These are phyloP conservation scores for Tephrocybe sp. DNA, from an alignment of 768 basidiomycete species.

Conservation along the genomic window DNA sequence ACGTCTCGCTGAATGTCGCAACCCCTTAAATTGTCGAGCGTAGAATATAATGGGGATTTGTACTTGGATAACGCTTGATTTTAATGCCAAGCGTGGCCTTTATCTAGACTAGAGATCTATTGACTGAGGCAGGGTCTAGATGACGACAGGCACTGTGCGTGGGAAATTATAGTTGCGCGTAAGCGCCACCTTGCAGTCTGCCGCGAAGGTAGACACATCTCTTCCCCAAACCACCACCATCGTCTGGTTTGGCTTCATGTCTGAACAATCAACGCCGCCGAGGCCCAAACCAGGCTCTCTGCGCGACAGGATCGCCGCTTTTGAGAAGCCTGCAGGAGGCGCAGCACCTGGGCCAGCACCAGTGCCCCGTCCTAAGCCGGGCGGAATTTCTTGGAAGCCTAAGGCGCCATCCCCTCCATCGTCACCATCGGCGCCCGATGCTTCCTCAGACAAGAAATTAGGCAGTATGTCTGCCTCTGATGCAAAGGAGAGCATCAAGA, in stretches of 20 bases:
- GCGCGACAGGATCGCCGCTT: conserved; percentile 87
- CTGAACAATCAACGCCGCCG: conserved; percentile 55
- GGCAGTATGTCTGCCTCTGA: conserved; percentile 80
- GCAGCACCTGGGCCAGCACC: conserved; percentile 35
- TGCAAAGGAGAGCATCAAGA: conserved; percentile 83
- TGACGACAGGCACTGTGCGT: conserved; percentile 5
- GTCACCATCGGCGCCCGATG: conserved; percentile 29
- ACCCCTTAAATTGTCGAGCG: background rate
- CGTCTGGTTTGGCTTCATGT: conserved; percentile 39
- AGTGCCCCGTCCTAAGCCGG: conserved; percentile 66
- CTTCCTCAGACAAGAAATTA: conserved; percentile 24
- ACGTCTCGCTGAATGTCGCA: conserved; percentile 15
- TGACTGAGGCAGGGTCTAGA: too few relatives aligned
- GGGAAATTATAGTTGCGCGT: conserved; percentile 5
- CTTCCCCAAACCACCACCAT: conserved; percentile 18
- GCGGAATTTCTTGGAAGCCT: conserved; percentile 72
- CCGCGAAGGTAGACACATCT: conserved; percentile 1
- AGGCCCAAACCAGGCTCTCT: conserved; percentile 76
- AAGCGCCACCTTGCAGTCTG: background rate
- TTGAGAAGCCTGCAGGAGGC: conserved; percentile 63
- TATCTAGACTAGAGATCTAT: background rate
- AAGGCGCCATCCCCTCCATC: conserved; percentile 52
- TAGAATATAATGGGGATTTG: too few relatives aligned
- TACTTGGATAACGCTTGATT: too few relatives aligned
- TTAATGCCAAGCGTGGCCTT: too few relatives aligned